These are phyloP conservation scores for Solanum infundibuliforme DNA, from an alignment of 257 asterid genomes.

Conservation along the genomic window DNA sequence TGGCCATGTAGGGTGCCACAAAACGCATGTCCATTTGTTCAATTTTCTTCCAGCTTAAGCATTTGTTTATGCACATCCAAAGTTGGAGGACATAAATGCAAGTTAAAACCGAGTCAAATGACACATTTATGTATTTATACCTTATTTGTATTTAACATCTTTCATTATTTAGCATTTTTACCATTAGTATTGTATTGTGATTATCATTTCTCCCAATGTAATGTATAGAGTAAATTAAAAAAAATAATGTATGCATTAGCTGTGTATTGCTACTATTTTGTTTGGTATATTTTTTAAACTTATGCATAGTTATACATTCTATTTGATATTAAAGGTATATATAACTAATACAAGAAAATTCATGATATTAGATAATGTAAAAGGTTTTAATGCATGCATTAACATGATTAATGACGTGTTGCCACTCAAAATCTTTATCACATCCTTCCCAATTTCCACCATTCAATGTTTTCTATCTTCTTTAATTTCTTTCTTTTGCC, in stretches of 20 bases:
- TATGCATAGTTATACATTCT: neutral
- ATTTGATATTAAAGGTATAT: neutral
- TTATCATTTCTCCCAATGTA: neutral
- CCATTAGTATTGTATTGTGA: no score
- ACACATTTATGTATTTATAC: no score
- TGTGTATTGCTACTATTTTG: neutral
- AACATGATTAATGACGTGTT: neutral
- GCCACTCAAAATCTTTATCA: neutral
- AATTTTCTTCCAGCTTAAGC: neutral
- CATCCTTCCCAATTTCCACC: neutral
- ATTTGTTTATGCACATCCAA: neutral
- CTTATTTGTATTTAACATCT: neutral
- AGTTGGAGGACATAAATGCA: neutral
- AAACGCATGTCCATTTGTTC: neutral
- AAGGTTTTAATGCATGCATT: neutral
- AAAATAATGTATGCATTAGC: neutral
- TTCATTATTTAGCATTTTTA: neutral
- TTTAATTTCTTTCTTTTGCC: no score
- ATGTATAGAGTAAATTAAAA: neutral
- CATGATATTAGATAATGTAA: neutral
- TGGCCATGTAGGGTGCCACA: neutral
- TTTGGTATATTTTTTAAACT: neutral
- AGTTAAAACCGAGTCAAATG: neutral
- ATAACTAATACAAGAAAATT: neutral
- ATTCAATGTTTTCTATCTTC: neutral